Conservation (phyloP, 805 yeast genomes). For the Yarrowia sp. region DNA sequence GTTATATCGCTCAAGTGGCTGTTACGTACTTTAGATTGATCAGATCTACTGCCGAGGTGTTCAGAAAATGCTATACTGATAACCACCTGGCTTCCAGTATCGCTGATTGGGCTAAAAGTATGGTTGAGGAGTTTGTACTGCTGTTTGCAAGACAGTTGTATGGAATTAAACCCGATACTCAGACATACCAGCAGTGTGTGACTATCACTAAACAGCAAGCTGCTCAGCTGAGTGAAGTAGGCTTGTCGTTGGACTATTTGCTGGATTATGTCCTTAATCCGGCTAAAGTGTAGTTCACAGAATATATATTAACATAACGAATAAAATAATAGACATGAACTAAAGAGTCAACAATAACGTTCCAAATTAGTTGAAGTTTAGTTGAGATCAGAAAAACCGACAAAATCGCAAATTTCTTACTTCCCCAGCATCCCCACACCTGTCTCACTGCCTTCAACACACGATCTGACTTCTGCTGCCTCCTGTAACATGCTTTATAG, state of each 20-base stretch:
- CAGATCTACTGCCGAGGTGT: slow-evolving; percentile 52
- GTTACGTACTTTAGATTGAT: slow-evolving; percentile 61
- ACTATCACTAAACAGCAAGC: slow-evolving; percentile 58
- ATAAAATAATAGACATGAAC: no score
- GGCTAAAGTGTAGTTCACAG: not conserved
- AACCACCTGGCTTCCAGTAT: slow-evolving; percentile 53
- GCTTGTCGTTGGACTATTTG: slow-evolving; percentile 72
- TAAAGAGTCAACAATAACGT: no score
- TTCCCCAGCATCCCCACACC: no score
- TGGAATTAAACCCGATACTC: slow-evolving; percentile 55
- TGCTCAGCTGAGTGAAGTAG: slow-evolving; percentile 57
- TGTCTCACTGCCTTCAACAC: no score
- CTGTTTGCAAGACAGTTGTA: slow-evolving; percentile 65
- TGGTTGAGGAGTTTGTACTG: slow-evolving; percentile 57
- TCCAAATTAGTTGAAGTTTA: no score
- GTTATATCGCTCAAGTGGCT: slow-evolving; percentile 59
- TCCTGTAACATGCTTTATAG: no score
- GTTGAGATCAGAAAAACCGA: no score
- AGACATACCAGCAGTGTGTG: slow-evolving; percentile 55
- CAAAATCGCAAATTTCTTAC: no score
- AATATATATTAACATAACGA: no score
- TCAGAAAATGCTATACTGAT: slow-evolving; percentile 45
- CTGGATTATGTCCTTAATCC: slow-evolving; percentile 37
- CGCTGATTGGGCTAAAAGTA: slow-evolving; percentile 74
- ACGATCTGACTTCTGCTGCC: no score